A percentile compares a stretch with the other conserved stretches of the same genome.
Evolutionary conservation across 768 basidiomycete species (phyloP).

Genomic region (Wakefieldia striispora): DNA sequence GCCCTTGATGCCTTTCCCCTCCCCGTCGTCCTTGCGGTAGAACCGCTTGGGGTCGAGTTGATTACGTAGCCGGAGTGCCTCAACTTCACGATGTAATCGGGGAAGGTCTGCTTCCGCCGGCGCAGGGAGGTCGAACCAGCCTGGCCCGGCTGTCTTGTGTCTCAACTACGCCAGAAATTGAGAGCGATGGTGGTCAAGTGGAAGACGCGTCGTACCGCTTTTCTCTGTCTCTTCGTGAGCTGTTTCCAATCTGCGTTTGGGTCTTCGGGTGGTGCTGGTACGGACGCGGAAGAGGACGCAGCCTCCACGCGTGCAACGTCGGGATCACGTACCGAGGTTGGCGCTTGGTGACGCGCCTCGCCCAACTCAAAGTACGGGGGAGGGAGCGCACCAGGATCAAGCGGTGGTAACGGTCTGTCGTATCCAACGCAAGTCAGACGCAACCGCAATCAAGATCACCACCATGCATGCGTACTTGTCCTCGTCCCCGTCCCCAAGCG

Average conservation of each 20-base stretch:
- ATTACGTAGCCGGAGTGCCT: conserved; percentile 81
- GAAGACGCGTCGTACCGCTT: conserved; percentile 49
- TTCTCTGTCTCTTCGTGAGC: conserved; percentile 69
- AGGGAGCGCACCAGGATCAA: conserved; percentile 68
- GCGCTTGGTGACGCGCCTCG: conserved; percentile 40
- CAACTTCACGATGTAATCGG: conserved; percentile 77
- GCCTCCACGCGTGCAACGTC: conserved; percentile 54
- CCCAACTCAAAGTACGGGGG: conserved; percentile 60
- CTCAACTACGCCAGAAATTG: conserved; percentile 46
- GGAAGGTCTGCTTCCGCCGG: conserved; percentile 79
- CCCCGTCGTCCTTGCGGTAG: conserved; percentile 83
- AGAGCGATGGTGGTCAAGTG: neutral
- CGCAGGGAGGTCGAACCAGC: conserved; percentile 88
- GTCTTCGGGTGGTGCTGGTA: conserved; percentile 60
- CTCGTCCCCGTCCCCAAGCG: conserved; percentile 38
- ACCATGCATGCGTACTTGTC: conserved; percentile 32
- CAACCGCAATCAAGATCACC: neutral
- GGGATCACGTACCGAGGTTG: conserved; percentile 55
- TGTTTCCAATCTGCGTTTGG: conserved; percentile 64
- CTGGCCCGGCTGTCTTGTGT: conserved; percentile 69
- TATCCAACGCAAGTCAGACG: neutral
- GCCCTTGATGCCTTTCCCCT: conserved; percentile 81
- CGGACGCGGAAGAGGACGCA: conserved; percentile 45
- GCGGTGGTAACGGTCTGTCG: conserved; percentile 54
- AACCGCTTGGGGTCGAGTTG: conserved; percentile 92